A percentile compares a stretch with the other conserved stretches of the same genome.
These are phyloP conservation scores for Albizia julibrissin DNA, from an alignment of 306 rosid genomes.

Conservation along the genomic window DNA sequence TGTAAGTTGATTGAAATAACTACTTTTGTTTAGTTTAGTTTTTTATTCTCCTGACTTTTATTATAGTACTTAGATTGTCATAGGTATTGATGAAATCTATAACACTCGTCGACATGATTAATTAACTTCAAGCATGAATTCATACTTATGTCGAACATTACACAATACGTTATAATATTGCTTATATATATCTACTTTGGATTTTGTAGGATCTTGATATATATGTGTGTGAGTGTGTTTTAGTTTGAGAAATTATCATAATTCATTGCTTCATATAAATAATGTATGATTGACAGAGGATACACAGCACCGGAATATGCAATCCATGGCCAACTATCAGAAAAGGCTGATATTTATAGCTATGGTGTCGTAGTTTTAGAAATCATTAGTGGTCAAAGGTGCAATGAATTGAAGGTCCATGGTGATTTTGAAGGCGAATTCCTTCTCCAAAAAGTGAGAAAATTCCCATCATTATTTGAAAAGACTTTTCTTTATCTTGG, in stretches of 20 bases:
- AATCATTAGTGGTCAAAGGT: not conserved
- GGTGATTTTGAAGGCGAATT: not conserved
- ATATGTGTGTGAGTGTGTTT: not conserved
- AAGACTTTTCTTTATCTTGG: not conserved
- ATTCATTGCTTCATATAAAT: not conserved
- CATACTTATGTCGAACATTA: not conserved
- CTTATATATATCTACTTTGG: not conserved
- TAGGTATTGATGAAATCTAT: not conserved
- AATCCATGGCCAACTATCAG: not conserved
- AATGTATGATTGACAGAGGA: not conserved
- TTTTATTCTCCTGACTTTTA: not conserved
- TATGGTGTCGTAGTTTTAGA: not conserved
- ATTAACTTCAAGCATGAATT: not conserved
- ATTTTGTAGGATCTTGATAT: not conserved
- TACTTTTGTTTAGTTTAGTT: not conserved
- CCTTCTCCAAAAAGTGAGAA: not conserved
- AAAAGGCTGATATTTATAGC: not conserved
- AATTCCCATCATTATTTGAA: not conserved
- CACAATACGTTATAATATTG: no score
- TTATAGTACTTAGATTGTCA: not conserved
- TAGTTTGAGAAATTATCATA: no score
- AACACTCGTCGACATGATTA: not conserved
- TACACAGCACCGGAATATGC: not conserved
- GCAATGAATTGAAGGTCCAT: not conserved
- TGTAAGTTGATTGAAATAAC: not conserved